These are phyloP conservation scores for Penicillium vulpinum DNA, from an alignment of 2,329 filamentous ascomycete genomes.

Conservation along the genomic window DNA sequence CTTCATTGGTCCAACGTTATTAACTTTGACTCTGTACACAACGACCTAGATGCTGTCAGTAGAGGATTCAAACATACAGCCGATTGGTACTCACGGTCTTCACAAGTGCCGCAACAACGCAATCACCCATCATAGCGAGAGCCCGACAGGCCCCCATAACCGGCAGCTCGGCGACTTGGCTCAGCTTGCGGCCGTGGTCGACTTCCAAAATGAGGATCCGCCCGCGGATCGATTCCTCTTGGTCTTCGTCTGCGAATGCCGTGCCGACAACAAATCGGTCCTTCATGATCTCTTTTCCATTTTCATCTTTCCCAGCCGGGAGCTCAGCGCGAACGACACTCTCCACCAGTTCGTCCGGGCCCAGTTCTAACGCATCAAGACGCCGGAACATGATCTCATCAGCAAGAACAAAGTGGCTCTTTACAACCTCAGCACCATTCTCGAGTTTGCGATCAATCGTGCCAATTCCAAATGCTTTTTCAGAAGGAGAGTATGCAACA, in stretches of 20 bases:
- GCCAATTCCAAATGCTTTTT: constrained; percentile 82
- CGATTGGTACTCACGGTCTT: constrained; percentile 66
- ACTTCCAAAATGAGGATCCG: constrained; percentile 85
- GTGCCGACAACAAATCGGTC: constrained; percentile 94
- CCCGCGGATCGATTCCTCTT: constrained; percentile 61
- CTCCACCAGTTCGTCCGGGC: constrained; percentile 75
- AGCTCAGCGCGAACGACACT: constrained; percentile 77
- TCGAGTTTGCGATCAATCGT: constrained; percentile 74
- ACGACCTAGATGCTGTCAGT: constrained; percentile 51
- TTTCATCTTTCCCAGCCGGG: constrained; percentile 56
- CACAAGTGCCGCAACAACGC: constrained; percentile 81
- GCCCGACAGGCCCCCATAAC: constrained; percentile 80
- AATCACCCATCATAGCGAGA: constrained; percentile 70
- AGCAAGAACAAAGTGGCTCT: constrained; percentile 81
- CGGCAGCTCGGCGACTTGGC: constrained; percentile 66
- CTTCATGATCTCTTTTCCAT: constrained; percentile 51
- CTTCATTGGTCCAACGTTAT: constrained; percentile 41
- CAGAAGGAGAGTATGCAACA: constrained; percentile 76
- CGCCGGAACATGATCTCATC: constrained; percentile 86
- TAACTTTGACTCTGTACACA: constrained; percentile 54
- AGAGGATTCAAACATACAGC: background rate
- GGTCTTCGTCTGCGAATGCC: constrained; percentile 67
- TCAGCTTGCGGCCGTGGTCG: constrained; percentile 67
- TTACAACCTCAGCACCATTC: constrained; percentile 70
- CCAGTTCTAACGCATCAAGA: constrained; percentile 68